Conservation (phyloP, 2,329 filamentous ascomycete species). For the Tricladium varicosporioides region DNA sequence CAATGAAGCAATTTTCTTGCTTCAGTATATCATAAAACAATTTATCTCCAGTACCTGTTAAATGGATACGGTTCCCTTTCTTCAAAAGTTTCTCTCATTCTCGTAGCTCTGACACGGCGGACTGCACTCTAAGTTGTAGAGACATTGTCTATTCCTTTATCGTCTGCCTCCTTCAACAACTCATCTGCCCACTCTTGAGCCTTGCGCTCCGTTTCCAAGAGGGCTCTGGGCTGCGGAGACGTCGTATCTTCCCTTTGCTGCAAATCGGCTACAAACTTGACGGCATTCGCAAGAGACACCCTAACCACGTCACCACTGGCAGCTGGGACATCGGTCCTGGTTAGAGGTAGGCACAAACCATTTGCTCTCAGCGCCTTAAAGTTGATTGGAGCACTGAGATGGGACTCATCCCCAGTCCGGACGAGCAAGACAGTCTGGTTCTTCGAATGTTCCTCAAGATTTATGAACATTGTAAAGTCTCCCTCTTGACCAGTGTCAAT, state of each 20-base stretch:
- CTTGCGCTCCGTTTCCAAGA: not conserved
- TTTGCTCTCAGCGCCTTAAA: slow-evolving; percentile 3
- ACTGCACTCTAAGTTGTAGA: not conserved
- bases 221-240: not conserved
- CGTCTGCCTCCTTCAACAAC: slow-evolving; percentile 1
- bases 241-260: slow-evolving; percentile 4
- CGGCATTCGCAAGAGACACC: slow-evolving; percentile 10
- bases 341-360: slow-evolving; percentile 5
- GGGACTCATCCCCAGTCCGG: slow-evolving; percentile 6
- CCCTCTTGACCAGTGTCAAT: not conserved
- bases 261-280: slow-evolving; percentile 8
- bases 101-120: slow-evolving; percentile 4
- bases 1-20: not conserved
- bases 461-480: not conserved
- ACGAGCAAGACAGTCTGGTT: slow-evolving; percentile 3
- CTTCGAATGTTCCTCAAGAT: slow-evolving; percentile 1
- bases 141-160: slow-evolving; percentile 2
- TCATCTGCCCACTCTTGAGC: slow-evolving; percentile 1
- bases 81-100: slow-evolving; percentile 4
- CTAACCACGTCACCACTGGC: slow-evolving; percentile 4
- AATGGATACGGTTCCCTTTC: not conserved
- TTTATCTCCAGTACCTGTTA: slow-evolving; percentile 2
- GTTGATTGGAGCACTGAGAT: slow-evolving; percentile 6
- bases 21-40: not conserved
- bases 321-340: slow-evolving; percentile 3